phyloP scores from a whole-genome alignment of 2,329 filamentous ascomycete genomes.

The Xenosphaeropsis pyriputrescens region DNA sequence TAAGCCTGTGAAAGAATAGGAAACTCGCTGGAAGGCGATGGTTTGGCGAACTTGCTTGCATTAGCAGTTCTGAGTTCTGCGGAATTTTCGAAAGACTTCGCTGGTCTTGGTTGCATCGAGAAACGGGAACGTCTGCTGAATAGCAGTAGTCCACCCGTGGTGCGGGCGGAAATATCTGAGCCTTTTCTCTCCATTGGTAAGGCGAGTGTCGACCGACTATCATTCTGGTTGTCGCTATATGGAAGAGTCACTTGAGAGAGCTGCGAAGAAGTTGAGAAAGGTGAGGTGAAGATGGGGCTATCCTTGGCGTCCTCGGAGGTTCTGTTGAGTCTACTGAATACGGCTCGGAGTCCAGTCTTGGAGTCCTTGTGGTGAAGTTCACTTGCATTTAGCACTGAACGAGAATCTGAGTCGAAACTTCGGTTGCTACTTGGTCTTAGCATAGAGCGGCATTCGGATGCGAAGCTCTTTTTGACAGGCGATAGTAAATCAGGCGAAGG shows the following conservation, averaged over 20 bases:
- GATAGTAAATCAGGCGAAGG: too few relatives aligned
- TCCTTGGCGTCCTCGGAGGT: neutral
- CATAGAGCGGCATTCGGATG: too few relatives aligned
- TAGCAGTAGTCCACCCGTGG: too few relatives aligned
- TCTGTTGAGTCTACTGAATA: slow-evolving; percentile 14
- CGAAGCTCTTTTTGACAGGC: too few relatives aligned
- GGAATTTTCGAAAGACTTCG: slow-evolving; percentile 6
- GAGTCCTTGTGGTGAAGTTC: slow-evolving; percentile 9
- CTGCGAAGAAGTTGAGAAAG: neutral
- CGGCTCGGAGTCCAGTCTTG: slow-evolving; percentile 13
- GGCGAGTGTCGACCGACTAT: neutral
- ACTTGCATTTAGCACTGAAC: too few relatives aligned
- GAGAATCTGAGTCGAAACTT: too few relatives aligned
- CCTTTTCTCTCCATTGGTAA: neutral
- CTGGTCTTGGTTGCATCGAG: slow-evolving; percentile 10
- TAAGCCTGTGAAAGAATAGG: slow-evolving; percentile 80
- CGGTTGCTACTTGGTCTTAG: too few relatives aligned
- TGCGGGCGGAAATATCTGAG: neutral
- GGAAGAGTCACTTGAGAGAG: neutral
- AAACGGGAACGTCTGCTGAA: slow-evolving; percentile 7
- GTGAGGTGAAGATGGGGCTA: slow-evolving; percentile 6
- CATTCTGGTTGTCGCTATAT: neutral
- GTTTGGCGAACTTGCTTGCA: slow-evolving; percentile 5
- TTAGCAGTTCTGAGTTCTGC: neutral
- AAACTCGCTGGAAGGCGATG: slow-evolving; percentile 24